phyloP scores from a whole-genome alignment of 1,284 basidiomycete genomes.

The Tylopilus orsonianus region DNA sequence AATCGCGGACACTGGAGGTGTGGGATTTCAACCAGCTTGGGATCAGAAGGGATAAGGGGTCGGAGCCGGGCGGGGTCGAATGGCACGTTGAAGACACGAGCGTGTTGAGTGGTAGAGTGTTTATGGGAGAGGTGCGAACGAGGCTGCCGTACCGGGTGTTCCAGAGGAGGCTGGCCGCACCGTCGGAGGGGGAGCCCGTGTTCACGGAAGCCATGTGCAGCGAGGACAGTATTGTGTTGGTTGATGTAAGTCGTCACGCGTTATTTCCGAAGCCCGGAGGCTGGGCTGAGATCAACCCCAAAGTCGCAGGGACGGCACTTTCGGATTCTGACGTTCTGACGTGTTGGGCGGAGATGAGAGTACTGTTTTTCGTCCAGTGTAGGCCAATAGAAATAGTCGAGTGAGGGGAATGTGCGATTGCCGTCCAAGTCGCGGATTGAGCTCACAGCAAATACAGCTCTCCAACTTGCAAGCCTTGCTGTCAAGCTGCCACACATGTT shows the following conservation, averaged over 20 bases:
- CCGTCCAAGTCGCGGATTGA: constrained; percentile 27
- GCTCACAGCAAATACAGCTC: constrained; percentile 36
- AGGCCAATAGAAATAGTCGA: background rate
- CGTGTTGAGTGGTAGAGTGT: constrained; percentile 31
- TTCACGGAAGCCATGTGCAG: constrained; percentile 47
- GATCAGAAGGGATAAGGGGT: constrained; percentile 32
- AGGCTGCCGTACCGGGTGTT: constrained; percentile 43
- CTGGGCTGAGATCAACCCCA: background rate
- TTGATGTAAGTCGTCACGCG: constrained; percentile 40
- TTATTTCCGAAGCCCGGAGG: background rate
- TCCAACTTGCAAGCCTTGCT: constrained; percentile 14
- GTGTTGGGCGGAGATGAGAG: background rate
- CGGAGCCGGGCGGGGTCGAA: constrained; percentile 15
- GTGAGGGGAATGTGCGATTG: constrained; percentile 32
- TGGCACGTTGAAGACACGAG: constrained; percentile 27
- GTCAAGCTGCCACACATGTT: constrained; percentile 21
- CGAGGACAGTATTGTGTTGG: constrained; percentile 53
- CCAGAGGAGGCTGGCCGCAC: constrained; percentile 19
- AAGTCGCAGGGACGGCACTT: constrained; percentile 26
- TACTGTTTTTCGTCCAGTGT: too few relatives aligned
- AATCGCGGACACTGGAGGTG: constrained; percentile 32
- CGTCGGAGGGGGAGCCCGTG: constrained; percentile 6
- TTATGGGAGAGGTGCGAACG: constrained; percentile 42
- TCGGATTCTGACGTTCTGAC: constrained; percentile 32
- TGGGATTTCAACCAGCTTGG: constrained; percentile 56